phyloP scores from a whole-genome alignment of 1,139 yeast genomes.

The Hemisphaericaspora xylanilytica region DNA sequence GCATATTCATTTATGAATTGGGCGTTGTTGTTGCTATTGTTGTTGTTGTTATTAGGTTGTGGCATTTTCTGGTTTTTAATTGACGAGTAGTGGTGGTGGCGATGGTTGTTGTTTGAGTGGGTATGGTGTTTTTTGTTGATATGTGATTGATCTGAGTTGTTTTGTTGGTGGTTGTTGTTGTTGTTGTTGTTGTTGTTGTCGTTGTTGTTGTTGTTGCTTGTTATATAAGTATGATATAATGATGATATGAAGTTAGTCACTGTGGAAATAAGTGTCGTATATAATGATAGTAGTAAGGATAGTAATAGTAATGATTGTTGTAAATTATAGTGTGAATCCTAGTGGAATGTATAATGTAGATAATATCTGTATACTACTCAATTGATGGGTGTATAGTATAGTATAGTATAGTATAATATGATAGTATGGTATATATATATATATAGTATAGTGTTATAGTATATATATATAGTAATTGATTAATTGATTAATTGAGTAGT shows the following conservation, averaged over 20 bases:
- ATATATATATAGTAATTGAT: too few species aligned
- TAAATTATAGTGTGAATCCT: too few species aligned
- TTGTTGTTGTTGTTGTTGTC: constrained; percentile 1
- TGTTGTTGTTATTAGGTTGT: constrained; percentile 8
- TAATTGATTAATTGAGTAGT: not conserved
- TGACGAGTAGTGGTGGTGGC: not conserved
- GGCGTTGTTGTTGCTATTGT: too few species aligned
- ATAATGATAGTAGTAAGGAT: too few species aligned
- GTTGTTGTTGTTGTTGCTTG: not conserved
- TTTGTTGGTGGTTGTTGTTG: constrained; percentile 1
- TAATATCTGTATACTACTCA: too few species aligned
- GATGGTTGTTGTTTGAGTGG: not conserved
- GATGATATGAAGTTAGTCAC: constrained; percentile 4
- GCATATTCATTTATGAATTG: constrained; percentile 15
- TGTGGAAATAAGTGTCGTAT: too few species aligned
- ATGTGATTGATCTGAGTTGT: too few species aligned
- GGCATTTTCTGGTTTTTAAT: constrained; percentile 9
- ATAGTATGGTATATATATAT: too few species aligned
- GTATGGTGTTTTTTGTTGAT: not conserved
- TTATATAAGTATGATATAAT: constrained; percentile 2
- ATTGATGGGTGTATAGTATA: not conserved
- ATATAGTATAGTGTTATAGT: too few species aligned
- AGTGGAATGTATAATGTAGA: too few species aligned
- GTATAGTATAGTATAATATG: too few species aligned
- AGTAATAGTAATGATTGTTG: too few species aligned